These are phyloP conservation scores for Chondrus crispus DNA, from an alignment of 23 red algal genomes.

Conservation along the genomic window DNA sequence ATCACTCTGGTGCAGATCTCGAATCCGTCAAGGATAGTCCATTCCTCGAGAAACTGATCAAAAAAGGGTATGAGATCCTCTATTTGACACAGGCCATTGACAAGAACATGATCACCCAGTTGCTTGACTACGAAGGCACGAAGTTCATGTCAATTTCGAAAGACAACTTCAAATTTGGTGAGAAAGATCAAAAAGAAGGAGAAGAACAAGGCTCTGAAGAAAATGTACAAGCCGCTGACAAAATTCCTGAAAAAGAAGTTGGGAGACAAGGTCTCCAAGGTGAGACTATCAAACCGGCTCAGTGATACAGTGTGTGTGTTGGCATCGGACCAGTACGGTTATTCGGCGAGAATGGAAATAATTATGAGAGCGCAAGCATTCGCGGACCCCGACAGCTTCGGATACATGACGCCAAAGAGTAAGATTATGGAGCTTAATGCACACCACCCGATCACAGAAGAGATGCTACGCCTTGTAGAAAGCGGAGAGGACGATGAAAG, in stretches of 20 bases:
- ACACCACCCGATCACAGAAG: constrained; percentile 66
- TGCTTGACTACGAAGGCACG: constrained; percentile 73
- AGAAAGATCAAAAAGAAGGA: constrained; percentile 73
- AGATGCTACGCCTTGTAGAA: constrained; percentile 29
- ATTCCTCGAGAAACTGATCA: constrained; percentile 84
- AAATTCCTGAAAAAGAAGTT: constrained; percentile 72
- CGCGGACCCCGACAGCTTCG: constrained; percentile 73
- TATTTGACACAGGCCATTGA: constrained; percentile 92
- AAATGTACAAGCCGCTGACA: constrained; percentile 69
- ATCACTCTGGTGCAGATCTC: constrained; percentile 58
- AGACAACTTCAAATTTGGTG: constrained; percentile 84
- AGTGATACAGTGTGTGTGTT: constrained; percentile 68
- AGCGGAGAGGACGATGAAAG: constrained; percentile 38
- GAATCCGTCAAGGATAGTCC: constrained; percentile 63
- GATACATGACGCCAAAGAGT: constrained; percentile 62
- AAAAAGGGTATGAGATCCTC: constrained; percentile 82
- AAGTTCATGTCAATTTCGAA: constrained; percentile 83
- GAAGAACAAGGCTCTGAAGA: constrained; percentile 62
- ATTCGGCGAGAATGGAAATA: constrained; percentile 85
- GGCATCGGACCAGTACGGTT: constrained; percentile 75
- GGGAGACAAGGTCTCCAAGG: constrained; percentile 76
- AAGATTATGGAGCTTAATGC: constrained; percentile 94
- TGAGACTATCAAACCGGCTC: constrained; percentile 76
- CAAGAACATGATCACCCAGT: constrained; percentile 77
- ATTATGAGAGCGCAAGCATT: constrained; percentile 90